phyloP scores from a whole-genome alignment of 768 basidiomycete genomes.

The Ramaria rubella region DNA sequence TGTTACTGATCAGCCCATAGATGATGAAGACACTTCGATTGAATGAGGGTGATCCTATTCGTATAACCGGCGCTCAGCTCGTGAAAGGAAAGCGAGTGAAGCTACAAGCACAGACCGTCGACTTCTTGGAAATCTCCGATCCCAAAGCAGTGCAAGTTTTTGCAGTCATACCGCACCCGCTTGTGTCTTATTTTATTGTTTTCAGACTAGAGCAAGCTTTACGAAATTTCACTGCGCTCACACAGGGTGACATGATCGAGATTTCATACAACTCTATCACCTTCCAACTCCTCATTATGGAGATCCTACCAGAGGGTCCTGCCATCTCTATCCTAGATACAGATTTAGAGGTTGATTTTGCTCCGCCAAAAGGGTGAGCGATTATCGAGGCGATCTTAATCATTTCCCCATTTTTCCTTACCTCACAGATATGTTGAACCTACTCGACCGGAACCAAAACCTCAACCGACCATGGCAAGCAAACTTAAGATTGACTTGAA shows the following conservation, averaged over 20 bases:
- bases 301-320: slow-evolving; percentile 75
- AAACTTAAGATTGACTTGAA: slow-evolving; percentile 93
- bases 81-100: slow-evolving; percentile 95
- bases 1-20: slow-evolving; percentile 17
- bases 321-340: slow-evolving; percentile 91
- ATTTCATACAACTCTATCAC: slow-evolving; percentile 95
- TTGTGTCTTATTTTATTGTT: not conserved
- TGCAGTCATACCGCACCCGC: not conserved
- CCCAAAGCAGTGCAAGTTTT: slow-evolving; percentile 89
- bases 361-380: slow-evolving; percentile 62
- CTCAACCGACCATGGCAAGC: slow-evolving; percentile 88
- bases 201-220: slow-evolving; percentile 87
- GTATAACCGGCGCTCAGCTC: slow-evolving; percentile 81
- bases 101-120: slow-evolving; percentile 89
- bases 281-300: slow-evolving; percentile 95
- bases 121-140: slow-evolving; percentile 96
- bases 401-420: slow-evolving; percentile 41
- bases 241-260: slow-evolving; percentile 96
- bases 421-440: slow-evolving; percentile 75
- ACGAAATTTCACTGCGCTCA: slow-evolving; percentile 85
- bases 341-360: slow-evolving; percentile 98
- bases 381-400: slow-evolving; percentile 12
- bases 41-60: slow-evolving; percentile 91
- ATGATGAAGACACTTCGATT: slow-evolving; percentile 97
- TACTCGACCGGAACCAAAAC: slow-evolving; percentile 71